These are phyloP conservation scores for Gamarada debralockiae DNA, from an alignment of 495 filamentous ascomycete genomes.

Conservation along the genomic window DNA sequence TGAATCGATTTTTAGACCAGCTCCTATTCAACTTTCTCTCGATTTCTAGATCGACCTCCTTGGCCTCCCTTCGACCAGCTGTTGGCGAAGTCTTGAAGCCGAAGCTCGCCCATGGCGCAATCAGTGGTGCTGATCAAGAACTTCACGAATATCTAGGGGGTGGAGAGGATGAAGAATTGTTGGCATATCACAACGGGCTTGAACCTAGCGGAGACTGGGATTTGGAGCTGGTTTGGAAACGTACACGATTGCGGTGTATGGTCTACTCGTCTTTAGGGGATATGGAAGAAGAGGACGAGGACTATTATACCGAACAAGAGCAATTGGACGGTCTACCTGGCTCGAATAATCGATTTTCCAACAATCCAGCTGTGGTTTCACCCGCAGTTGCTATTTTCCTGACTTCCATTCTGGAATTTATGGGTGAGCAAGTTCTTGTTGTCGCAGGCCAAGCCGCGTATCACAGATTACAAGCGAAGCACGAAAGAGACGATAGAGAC, in stretches of 20 bases:
- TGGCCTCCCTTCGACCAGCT: constrained; percentile 74
- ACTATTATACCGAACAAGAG: constrained; percentile 73
- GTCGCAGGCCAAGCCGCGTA: constrained; percentile 88
- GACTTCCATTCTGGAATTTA: constrained; percentile 88
- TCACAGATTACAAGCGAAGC: constrained; percentile 55
- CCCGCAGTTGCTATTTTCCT: constrained; percentile 94
- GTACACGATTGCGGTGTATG: constrained; percentile 91
- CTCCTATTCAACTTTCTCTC: constrained; percentile 84
- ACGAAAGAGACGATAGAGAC: constrained; percentile 47
- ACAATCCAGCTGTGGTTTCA: constrained; percentile 63
- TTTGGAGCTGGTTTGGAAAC: constrained; percentile 83
- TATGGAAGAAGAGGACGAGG: constrained; percentile 96
- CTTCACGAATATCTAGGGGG: constrained; percentile 81
- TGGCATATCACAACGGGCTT: constrained; percentile 49
- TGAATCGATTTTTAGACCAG: constrained; percentile 94
- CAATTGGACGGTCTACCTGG: constrained; percentile 50
- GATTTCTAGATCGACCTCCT: constrained; percentile 73
- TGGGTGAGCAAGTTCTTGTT: constrained; percentile 85
- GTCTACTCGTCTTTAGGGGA: constrained; percentile 96
- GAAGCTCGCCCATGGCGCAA: constrained; percentile 81
- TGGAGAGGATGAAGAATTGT: constrained; percentile 64
- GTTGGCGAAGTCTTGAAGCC: constrained; percentile 85
- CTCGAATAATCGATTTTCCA: constrained; percentile 42
- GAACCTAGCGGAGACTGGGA: constrained; percentile 66
- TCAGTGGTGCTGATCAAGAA: constrained; percentile 86